Conservation (phyloP, 441 rosid genomes). For the Biscutella laevigata region DNA sequence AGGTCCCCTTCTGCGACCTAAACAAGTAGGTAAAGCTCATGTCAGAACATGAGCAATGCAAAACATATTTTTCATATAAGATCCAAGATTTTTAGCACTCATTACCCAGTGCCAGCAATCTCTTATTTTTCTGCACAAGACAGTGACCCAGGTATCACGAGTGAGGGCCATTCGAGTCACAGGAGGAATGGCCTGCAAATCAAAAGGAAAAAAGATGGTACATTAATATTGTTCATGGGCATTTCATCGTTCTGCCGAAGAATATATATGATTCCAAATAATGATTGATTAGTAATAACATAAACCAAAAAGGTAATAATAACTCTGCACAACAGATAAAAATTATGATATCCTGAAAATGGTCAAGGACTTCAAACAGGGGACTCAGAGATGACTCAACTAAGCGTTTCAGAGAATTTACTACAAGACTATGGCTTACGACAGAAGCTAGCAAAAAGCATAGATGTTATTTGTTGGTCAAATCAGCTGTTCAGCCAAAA, state of each 20-base stretch:
- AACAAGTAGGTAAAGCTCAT: constrained; percentile 21
- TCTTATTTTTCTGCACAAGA: constrained; percentile 90
- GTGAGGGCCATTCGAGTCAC: constrained; percentile 90
- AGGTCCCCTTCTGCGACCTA: constrained; percentile 98
- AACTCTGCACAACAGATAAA: neutral
- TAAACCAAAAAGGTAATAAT: neutral
- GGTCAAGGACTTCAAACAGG: neutral
- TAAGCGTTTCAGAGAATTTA: neutral
- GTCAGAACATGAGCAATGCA: constrained; percentile 17
- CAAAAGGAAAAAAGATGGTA: neutral
- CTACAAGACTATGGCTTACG: neutral
- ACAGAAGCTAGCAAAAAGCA: constrained; percentile 3
- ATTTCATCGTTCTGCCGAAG: neutral
- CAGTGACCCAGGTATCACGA: constrained; percentile 95
- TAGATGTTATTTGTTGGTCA: neutral
- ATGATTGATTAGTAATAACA: constrained; percentile 1
- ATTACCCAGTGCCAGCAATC: constrained; percentile 99
- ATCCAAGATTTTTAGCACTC: constrained; percentile 24
- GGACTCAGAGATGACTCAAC: neutral
- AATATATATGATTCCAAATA: neutral
- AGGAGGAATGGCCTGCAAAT: constrained; percentile 85
- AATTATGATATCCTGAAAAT: neutral
- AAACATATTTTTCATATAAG: constrained; percentile 14
- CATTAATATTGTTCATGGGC: neutral
- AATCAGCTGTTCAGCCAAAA: neutral